Evolutionary conservation across 73 alveolate species (phyloP).

Genomic region (Paramecium sexaurelia): DNA sequence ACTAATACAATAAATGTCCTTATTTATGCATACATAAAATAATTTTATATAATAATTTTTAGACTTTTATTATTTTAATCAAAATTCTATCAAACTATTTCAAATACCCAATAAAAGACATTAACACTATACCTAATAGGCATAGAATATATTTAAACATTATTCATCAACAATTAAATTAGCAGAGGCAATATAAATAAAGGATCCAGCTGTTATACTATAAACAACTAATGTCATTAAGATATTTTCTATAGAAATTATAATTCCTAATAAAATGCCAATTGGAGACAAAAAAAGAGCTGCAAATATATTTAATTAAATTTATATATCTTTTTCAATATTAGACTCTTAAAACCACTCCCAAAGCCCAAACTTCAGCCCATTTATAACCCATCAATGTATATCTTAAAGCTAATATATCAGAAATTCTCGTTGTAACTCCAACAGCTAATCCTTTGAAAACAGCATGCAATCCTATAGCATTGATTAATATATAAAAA

Average conservation of each 20-base stretch:
- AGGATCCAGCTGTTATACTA: conserved; percentile 84
- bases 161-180: conserved; percentile 89
- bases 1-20: too few species aligned
- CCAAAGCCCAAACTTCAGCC: conserved; percentile 68
- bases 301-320: conserved; percentile 64
- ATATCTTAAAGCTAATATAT: conserved; percentile 15
- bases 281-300: conserved; percentile 79
- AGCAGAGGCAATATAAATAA: conserved; percentile 83
- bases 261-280: conserved; percentile 78
- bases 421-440: not conserved
- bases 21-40: too few species aligned
- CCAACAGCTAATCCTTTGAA: conserved; percentile 71
- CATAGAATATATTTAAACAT: conserved; percentile 58
- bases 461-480: conserved; percentile 67
- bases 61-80: too few species aligned
- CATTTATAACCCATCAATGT: conserved; percentile 66
- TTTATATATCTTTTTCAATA: not conserved
- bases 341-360: conserved; percentile 43
- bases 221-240: conserved; percentile 74
- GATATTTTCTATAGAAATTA: conserved; percentile 71
- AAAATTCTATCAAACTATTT: not conserved
- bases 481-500: not conserved
- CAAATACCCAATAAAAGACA: not conserved
- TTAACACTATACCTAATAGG: conserved; percentile 59
- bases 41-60: too few species aligned